Conservation (phyloP, 2,329 filamentous ascomycete genomes). For the Colletotrichum viniferum region DNA sequence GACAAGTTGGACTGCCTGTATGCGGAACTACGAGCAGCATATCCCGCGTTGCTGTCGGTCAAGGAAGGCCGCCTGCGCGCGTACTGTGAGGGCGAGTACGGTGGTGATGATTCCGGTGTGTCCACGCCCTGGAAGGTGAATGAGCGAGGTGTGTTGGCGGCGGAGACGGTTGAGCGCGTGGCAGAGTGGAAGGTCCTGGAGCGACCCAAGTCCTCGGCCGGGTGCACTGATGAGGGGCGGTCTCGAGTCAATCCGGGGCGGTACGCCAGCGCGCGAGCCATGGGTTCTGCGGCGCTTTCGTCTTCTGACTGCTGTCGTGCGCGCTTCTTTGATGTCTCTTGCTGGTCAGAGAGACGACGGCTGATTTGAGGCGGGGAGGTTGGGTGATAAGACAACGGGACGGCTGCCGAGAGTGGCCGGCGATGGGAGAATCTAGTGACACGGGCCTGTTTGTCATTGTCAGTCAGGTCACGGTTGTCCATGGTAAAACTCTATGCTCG, state of each 20-base stretch:
- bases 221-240: conserved; percentile 42
- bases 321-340: conserved; percentile 47
- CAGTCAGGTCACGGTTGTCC: conserved; percentile 24
- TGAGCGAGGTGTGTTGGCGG: conserved; percentile 55
- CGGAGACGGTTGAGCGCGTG: conserved; percentile 29
- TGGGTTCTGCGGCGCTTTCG: conserved; percentile 43
- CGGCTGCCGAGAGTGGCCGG: conserved; percentile 57
- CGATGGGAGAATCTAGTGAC: conserved; percentile 51
- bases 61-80: conserved; percentile 47
- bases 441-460: conserved; percentile 46
- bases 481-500: background rate
- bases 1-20: conserved; percentile 45
- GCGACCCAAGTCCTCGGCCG: conserved; percentile 40
- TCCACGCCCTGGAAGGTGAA: conserved; percentile 57
- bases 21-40: conserved; percentile 46
- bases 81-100: conserved; percentile 18
- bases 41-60: conserved; percentile 47
- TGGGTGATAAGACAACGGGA: conserved; percentile 51
- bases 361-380: conserved; percentile 54
- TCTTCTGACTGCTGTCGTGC: conserved; percentile 41
- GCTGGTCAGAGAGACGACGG: conserved; percentile 63
- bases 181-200: conserved; percentile 32
- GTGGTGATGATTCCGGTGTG: conserved; percentile 24
- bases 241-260: conserved; percentile 45
- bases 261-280: conserved; percentile 48